Evolutionary conservation across 192 early-diverging fungal species (phyloP).

Genomic region (Chytriomyces hyalinus): DNA sequence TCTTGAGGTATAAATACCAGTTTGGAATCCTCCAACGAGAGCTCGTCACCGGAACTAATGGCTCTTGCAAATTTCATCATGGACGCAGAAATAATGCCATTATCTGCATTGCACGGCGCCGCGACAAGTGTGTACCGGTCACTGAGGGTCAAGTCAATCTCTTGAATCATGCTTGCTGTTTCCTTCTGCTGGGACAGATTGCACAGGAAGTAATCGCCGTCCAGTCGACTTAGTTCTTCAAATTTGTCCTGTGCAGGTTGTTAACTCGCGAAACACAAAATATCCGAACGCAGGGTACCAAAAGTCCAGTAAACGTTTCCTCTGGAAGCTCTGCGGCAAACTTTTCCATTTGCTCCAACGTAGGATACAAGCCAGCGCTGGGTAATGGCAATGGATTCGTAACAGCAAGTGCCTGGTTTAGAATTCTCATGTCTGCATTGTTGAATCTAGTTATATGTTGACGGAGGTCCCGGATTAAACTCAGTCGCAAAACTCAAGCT

Average conservation of each 20-base stretch:
- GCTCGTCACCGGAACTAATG: conserved; percentile 46
- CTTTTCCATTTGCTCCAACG: conserved; percentile 73
- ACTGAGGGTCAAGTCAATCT: conserved; percentile 57
- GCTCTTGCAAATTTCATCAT: conserved; percentile 38
- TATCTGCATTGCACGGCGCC: conserved; percentile 62
- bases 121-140: conserved; percentile 77
- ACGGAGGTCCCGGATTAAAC: background rate
- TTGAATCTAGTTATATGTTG: conserved; percentile 24
- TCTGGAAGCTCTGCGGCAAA: conserved; percentile 75
- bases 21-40: conserved; percentile 48
- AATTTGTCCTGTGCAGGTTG: conserved; percentile 58
- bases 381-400: conserved; percentile 29
- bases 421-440: conserved; percentile 34
- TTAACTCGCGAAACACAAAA: background rate
- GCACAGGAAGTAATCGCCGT: conserved; percentile 77
- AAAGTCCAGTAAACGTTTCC: conserved; percentile 63
- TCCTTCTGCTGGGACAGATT: conserved; percentile 68
- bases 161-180: conserved; percentile 69
- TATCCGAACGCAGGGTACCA: conserved; percentile 44
- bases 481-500: conserved; percentile 23
- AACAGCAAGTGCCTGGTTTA: conserved; percentile 31
- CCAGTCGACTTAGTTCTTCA: conserved; percentile 69
- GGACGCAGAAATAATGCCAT: conserved; percentile 9
- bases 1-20: conserved; percentile 55
- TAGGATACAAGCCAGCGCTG: conserved; percentile 77